Conservation (phyloP, 1,284 basidiomycete species). For the Thelephora terrestris region DNA sequence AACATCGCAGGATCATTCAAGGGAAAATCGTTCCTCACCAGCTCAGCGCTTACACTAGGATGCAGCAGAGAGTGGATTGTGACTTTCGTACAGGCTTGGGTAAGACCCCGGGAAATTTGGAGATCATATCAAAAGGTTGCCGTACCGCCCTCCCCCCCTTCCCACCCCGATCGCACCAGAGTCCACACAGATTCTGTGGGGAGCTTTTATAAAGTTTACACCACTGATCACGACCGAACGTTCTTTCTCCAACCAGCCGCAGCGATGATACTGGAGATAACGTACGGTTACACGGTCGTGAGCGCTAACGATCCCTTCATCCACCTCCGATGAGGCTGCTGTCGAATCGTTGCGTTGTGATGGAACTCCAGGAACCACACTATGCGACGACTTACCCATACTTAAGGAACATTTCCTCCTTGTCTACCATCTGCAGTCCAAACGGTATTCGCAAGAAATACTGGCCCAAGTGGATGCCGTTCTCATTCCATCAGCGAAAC, state of each 20-base stretch:
- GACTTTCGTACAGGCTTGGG: constrained; percentile 15
- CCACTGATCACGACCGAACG: no score
- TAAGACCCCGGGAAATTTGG: constrained; percentile 15
- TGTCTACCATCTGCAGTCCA: no score
- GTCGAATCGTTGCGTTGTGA: no score
- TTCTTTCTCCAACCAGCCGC: constrained; percentile 14
- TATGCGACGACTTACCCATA: constrained; percentile 19
- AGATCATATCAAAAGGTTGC: constrained; percentile 17
- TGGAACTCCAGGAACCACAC: constrained; percentile 12
- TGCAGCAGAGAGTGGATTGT: constrained; percentile 18
- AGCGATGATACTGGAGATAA: constrained; percentile 14
- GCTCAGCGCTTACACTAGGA: constrained; percentile 13
- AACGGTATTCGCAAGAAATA: constrained; percentile 10
- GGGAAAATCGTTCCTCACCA: constrained; percentile 14
- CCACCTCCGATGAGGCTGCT: constrained; percentile 13
- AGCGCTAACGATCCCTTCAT: constrained; percentile 6
- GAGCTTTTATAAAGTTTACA: no score
- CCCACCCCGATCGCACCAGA: no score
- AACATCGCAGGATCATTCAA: constrained; percentile 22
- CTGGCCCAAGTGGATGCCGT: constrained; percentile 19
- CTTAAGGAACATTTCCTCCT: constrained; percentile 6
- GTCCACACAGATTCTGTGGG: background rate
- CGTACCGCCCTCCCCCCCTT: background rate
- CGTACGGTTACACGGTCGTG: constrained; percentile 16
- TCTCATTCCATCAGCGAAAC: constrained; percentile 17